A percentile compares a stretch with the other conserved stretches of the same genome.
These are phyloP conservation scores for Arctostaphylos glauca DNA, from an alignment of 148 eudicot genomes.

Conservation along the genomic window DNA sequence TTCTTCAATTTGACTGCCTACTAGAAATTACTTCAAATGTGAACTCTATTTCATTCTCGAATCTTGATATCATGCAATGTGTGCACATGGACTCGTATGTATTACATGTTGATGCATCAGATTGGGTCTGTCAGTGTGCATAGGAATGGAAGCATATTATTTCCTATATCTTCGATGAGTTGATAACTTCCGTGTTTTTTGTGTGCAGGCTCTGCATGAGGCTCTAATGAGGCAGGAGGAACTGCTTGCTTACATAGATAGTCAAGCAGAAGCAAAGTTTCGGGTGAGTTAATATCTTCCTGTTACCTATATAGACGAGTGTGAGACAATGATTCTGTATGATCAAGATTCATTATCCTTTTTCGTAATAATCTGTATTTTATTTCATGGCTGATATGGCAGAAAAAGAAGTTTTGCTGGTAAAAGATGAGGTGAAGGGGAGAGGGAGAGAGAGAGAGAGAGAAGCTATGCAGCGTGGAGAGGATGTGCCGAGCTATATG, in stretches of 20 bases:
- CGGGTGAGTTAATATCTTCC: conserved; percentile 43
- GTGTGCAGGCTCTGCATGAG: conserved; percentile 53
- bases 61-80: background rate
- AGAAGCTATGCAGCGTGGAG: background rate
- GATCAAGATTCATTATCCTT: background rate
- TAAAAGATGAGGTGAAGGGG: conserved; percentile 20
- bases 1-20: background rate
- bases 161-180: background rate
- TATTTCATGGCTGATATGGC: conserved; percentile 21
- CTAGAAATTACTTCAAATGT: background rate
- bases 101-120: background rate
- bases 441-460: background rate
- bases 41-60: background rate
- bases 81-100: background rate
- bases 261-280: conserved; percentile 73
- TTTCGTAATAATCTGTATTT: background rate
- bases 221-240: conserved; percentile 91
- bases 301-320: background rate
- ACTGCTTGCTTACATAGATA: conserved; percentile 86
- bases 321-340: background rate
- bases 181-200: background rate
- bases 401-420: conserved; percentile 80
- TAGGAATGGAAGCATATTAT: background rate
- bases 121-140: background rate
- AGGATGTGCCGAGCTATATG: background rate